A percentile compares a stretch with the other conserved stretches of the same genome.
Conservation (phyloP, 306 rosid genomes). For the Mimosa bimucronata region DNA sequence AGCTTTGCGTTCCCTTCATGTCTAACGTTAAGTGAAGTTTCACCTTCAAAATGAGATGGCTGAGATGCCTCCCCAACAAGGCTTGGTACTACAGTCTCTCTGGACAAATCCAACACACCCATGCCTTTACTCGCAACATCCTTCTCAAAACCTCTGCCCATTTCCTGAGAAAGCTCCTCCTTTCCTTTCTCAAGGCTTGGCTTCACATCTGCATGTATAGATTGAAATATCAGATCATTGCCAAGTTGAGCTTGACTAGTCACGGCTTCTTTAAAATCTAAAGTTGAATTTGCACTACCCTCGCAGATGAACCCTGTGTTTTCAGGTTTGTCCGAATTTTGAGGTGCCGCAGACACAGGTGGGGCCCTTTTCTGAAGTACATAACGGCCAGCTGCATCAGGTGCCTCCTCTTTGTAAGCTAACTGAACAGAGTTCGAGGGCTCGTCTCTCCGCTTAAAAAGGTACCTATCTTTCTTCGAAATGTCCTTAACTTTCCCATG, state of each 20-base stretch:
- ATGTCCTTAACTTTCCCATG: constrained; percentile 70
- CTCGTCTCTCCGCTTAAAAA: constrained; percentile 91
- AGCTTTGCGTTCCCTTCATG: constrained; percentile 36
- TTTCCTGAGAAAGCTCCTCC: constrained; percentile 45
- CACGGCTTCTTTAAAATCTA: constrained; percentile 46
- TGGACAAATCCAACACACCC: constrained; percentile 43
- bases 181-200: constrained; percentile 50
- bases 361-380: constrained; percentile 66
- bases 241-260: constrained; percentile 43
- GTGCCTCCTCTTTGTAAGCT: constrained; percentile 53
- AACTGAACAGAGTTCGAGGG: constrained; percentile 47
- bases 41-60: constrained; percentile 48
- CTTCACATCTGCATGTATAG: constrained; percentile 43
- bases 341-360: constrained; percentile 40
- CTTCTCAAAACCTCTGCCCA: constrained; percentile 31
- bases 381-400: constrained; percentile 54
- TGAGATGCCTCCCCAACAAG: constrained; percentile 44
- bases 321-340: constrained; percentile 42
- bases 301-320: constrained; percentile 40
- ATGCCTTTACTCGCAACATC: constrained; percentile 37
- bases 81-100: constrained; percentile 39
- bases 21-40: constrained; percentile 25
- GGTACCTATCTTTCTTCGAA: constrained; percentile 83
- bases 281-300: constrained; percentile 44
- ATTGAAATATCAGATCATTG: constrained; percentile 41